A percentile compares a stretch with the other conserved stretches of the same genome.
Evolutionary conservation across 805 yeast species (phyloP).

Genomic region (Candida nanaspora): DNA sequence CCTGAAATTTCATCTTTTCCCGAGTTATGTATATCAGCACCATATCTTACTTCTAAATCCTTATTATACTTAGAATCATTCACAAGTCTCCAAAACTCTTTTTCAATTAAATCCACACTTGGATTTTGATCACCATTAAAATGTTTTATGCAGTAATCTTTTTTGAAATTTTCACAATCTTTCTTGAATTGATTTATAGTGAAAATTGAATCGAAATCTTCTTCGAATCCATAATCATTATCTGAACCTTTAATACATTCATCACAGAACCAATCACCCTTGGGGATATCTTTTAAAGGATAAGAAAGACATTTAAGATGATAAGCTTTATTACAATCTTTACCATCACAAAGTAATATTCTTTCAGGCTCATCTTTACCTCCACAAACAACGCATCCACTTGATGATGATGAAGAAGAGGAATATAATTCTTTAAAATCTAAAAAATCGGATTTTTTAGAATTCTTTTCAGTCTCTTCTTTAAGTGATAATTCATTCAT

Average conservation of each 20-base stretch:
- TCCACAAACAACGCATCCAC: constrained; percentile 41
- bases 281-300: constrained; percentile 44
- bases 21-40: constrained; percentile 75
- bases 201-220: constrained; percentile 42
- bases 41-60: constrained; percentile 65
- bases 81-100: constrained; percentile 55
- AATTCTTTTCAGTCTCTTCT: constrained; percentile 5
- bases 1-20: constrained; percentile 65
- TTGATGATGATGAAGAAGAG: constrained; percentile 4
- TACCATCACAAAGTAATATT: constrained; percentile 61
- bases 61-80: constrained; percentile 19
- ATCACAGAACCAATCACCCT: constrained; percentile 72
- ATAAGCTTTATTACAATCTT: constrained; percentile 62
- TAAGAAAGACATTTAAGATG: constrained; percentile 66
- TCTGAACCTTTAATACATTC: constrained; percentile 73
- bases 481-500: constrained; percentile 7
- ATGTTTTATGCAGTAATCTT: constrained; percentile 30
- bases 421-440: not conserved
- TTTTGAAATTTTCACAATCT: constrained; percentile 44
- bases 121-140: constrained; percentile 24
- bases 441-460: constrained; percentile 8
- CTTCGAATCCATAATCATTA: constrained; percentile 85
- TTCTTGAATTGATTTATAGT: constrained; percentile 46
- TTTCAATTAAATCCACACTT: constrained; percentile 44
- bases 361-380: constrained; percentile 35